A percentile compares a stretch with the other conserved stretches of the same genome.
phyloP scores from a whole-genome alignment of 2,329 filamentous ascomycete genomes.

The Trichoderma polysporum region DNA sequence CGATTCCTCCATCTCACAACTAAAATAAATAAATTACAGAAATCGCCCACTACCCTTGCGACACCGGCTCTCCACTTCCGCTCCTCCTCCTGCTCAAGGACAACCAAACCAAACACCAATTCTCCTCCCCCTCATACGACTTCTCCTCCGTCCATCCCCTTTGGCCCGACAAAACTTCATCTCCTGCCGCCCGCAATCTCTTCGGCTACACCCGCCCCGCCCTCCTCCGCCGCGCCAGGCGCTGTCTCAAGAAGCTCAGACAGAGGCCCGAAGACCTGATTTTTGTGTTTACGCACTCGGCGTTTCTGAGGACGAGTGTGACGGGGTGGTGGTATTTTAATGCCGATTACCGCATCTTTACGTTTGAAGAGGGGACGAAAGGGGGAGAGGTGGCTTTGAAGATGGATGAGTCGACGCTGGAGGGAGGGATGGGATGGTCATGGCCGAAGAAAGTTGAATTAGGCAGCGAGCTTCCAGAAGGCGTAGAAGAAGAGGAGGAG shows the following conservation, averaged over 20 bases:
- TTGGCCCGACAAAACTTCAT: conserved; percentile 63
- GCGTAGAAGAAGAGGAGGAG: conserved; percentile 23
- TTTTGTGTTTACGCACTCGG: conserved; percentile 64
- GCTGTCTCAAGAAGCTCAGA: conserved; percentile 50
- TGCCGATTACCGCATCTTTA: conserved; percentile 64
- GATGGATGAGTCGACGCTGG: conserved; percentile 46
- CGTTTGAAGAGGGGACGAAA: conserved; percentile 42
- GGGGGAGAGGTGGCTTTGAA: conserved; percentile 31
- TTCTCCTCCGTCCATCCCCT: conserved; percentile 57
- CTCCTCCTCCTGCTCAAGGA: conserved; percentile 33
- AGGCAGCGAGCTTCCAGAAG: conserved; percentile 41
- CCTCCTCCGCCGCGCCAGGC: conserved; percentile 55
- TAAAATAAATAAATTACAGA: conserved; percentile 42
- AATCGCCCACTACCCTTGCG: conserved; percentile 58
- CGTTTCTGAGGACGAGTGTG: conserved; percentile 59
- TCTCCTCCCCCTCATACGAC: conserved; percentile 50
- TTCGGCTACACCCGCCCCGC: conserved; percentile 56
- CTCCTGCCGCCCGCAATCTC: conserved; percentile 36
- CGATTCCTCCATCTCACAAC: not conserved
- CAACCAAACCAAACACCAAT: conserved; percentile 38
- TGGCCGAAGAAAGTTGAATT: conserved; percentile 38
- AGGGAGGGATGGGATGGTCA: conserved; percentile 40
- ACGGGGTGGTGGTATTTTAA: conserved; percentile 58
- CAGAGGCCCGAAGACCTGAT: conserved; percentile 59
- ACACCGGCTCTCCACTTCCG: conserved; percentile 54